Conservation (phyloP, 495 filamentous ascomycete genomes). For the Aspergillus heteromorphus region DNA sequence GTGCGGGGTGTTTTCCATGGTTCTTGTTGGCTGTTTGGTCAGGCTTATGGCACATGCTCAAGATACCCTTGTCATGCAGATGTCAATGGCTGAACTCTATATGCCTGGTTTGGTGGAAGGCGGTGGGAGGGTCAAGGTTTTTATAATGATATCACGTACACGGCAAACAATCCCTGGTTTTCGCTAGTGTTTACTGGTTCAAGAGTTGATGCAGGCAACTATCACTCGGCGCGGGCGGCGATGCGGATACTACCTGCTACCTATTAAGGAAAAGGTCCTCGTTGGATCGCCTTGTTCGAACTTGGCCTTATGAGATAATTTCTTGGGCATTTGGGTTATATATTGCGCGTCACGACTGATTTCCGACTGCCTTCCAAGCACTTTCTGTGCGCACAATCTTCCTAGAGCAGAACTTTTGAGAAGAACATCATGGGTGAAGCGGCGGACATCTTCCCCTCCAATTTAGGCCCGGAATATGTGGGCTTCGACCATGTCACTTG, state of each 20-base stretch:
- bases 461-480: slow-evolving; percentile 43
- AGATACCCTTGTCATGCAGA: neutral
- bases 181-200: neutral
- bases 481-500: slow-evolving; percentile 79
- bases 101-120: neutral
- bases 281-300: neutral
- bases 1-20: neutral
- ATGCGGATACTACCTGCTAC: neutral
- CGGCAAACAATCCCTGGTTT: neutral
- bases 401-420: neutral
- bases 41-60: neutral
- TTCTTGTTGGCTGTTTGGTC: neutral
- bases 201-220: neutral
- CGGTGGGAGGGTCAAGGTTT: neutral
- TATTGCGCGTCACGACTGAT: neutral
- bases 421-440: neutral
- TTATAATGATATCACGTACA: neutral
- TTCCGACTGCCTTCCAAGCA: neutral
- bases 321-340: neutral
- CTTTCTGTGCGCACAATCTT: neutral
- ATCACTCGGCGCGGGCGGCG: neutral
- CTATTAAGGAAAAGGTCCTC: neutral
- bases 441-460: slow-evolving; percentile 11
- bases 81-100: neutral
- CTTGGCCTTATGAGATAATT: neutral